These are phyloP conservation scores for Saksenaea oblongispora DNA, from an alignment of 371 early-diverging fungal genomes.

Conservation along the genomic window DNA sequence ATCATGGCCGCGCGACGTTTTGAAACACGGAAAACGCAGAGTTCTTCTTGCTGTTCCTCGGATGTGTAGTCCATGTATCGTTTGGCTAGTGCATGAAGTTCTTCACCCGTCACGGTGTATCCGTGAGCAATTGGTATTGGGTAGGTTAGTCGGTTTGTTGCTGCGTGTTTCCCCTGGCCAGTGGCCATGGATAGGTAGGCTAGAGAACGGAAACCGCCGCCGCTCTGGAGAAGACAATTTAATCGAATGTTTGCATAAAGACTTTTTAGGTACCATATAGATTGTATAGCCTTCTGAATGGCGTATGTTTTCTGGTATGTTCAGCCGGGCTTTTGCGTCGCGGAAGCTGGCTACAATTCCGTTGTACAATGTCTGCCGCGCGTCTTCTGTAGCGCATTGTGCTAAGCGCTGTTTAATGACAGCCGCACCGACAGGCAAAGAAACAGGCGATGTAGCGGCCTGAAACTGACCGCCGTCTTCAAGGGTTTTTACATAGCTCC, in stretches of 20 bases:
- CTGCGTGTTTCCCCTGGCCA: background rate
- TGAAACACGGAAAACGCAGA: slow-evolving; percentile 45
- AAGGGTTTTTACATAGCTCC: slow-evolving; percentile 39
- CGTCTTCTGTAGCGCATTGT: background rate
- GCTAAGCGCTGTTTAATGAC: slow-evolving; percentile 34
- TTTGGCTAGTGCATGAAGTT: slow-evolving; percentile 26
- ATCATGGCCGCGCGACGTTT: slow-evolving; percentile 52
- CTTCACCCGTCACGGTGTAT: slow-evolving; percentile 35
- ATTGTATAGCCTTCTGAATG: slow-evolving; percentile 37
- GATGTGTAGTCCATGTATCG: slow-evolving; percentile 27
- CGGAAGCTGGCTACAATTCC: slow-evolving; percentile 17
- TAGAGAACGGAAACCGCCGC: slow-evolving; percentile 55
- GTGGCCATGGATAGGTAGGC: slow-evolving; percentile 53
- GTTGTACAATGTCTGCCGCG: slow-evolving; percentile 2
- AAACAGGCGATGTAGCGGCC: slow-evolving; percentile 28
- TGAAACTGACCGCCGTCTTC: slow-evolving; percentile 9
- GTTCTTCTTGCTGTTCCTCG: slow-evolving; percentile 18
- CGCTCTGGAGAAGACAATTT: slow-evolving; percentile 18
- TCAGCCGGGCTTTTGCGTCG: slow-evolving; percentile 11
- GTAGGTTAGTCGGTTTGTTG: slow-evolving; percentile 16
- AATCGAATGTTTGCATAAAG: background rate
- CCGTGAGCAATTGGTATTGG: slow-evolving; percentile 59
- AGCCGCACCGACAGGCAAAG: slow-evolving; percentile 55
- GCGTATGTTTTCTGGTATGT: slow-evolving; percentile 17
- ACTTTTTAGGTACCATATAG: slow-evolving; percentile 25